Base-by-base conservation (phyloP, 192 early-diverging fungal genomes). In the Coemansia sp. region DNA sequence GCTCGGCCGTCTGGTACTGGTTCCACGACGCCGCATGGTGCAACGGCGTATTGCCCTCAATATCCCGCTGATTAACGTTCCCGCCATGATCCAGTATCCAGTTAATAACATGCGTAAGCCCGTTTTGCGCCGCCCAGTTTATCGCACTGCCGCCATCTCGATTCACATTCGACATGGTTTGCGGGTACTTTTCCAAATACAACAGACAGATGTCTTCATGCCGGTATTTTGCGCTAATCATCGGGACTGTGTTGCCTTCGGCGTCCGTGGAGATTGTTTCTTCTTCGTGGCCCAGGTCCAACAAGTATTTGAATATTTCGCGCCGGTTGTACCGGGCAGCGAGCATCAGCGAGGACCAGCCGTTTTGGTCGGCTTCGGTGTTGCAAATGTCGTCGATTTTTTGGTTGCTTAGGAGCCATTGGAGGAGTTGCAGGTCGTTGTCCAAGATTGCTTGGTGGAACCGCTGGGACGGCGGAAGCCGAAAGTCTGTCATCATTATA, bases 341-440 rank as follows among this genome's bases (percentile, higher is more conserved):
- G 1, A 80, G 77, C 77, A 80, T 80, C 45, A 80, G 68, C 7
- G 77, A 80, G 14, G 77, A 55, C 77, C 77, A 80, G 64, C 65
- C 61, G 35, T 61, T 70, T 2, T 64, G 62, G 54, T 80, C 77
- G 16, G 65, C 68, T 4, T 68, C 68, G 3, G 39, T 52, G 64
- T 80, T 80, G 61, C 68, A 62, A 14, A 80, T 61, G 25, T 80
- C 77, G 2, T 71, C 70, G 9, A 80, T 49, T 17, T 74, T 74
- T 47, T 68, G 67, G 52, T 39, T 74, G 10, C 62, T 26, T 29
- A 80, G 35, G 3, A 80, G 71, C 77, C 77, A 80, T 31, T 62
- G 50, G 35, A 80, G 21, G 21, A 59, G 65, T 61, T 80, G 68
- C 2, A 80, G 38, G 49, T 80, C 77, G 57, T 80, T 69, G 29